These are phyloP conservation scores for Arabidopsis lyrata DNA, from an alignment of 441 rosid species.

Conservation along the genomic window DNA sequence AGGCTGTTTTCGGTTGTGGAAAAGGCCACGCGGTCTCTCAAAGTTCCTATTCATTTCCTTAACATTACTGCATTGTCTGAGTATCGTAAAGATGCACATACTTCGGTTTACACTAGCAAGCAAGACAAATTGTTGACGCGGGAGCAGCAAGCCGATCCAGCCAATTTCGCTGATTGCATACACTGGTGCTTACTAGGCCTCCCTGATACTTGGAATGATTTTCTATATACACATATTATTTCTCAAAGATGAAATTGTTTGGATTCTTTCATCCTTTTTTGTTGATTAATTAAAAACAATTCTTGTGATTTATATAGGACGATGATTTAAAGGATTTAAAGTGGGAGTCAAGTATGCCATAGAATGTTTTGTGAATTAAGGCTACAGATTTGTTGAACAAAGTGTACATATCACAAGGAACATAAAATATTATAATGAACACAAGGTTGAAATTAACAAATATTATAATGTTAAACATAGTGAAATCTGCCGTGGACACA, in stretches of 20 bases:
- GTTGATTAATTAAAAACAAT: background rate
- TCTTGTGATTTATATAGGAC: constrained; percentile 23
- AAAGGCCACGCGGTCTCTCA: constrained; percentile 65
- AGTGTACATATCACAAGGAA: constrained; percentile 4
- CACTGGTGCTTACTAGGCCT: constrained; percentile 92
- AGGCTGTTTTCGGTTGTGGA: background rate
- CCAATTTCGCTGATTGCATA: constrained; percentile 75
- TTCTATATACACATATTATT: constrained; percentile 70
- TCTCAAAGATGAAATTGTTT: constrained; percentile 36
- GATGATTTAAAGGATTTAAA: background rate
- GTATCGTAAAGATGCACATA: constrained; percentile 89
- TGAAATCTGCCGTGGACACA: too few relatives aligned
- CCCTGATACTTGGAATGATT: constrained; percentile 83
- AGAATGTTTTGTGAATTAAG: background rate
- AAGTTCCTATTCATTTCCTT: constrained; percentile 60
- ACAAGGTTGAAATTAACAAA: too few relatives aligned
- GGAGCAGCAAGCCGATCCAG: constrained; percentile 73
- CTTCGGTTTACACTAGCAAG: constrained; percentile 74
- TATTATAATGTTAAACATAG: too few relatives aligned
- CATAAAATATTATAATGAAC: background rate
- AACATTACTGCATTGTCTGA: constrained; percentile 79
- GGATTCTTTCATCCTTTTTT: background rate
- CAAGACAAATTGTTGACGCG: constrained; percentile 78
- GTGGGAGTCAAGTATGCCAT: constrained; percentile 11
- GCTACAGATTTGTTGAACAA: background rate